phyloP scores from a whole-genome alignment of 2,329 filamentous ascomycete genomes.

The Sclerotiophoma versabilis region DNA sequence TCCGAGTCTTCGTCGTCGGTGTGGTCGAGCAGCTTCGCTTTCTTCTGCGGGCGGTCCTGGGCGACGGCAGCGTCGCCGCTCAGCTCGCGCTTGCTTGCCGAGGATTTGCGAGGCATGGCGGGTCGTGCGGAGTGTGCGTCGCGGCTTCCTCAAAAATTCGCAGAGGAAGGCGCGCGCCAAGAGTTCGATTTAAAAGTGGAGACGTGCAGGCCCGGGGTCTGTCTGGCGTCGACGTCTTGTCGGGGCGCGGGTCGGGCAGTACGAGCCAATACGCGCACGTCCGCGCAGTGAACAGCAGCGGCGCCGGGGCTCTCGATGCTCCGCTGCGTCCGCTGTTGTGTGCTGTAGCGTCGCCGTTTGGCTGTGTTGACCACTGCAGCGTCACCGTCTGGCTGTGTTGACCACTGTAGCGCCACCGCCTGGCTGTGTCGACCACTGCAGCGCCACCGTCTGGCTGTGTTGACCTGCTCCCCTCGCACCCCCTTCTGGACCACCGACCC shows the following conservation, averaged over 20 bases:
- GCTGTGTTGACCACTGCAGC: conserved; percentile 20
- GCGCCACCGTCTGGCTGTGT: conserved; percentile 25
- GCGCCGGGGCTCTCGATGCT: conserved; percentile 17
- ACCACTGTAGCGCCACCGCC: conserved; percentile 31
- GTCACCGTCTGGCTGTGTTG: conserved; percentile 27
- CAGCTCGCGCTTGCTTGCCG: conserved; percentile 37
- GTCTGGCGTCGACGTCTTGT: too few species aligned
- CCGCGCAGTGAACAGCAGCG: conserved; percentile 16
- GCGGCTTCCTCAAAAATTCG: conserved; percentile 34
- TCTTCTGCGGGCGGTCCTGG: conserved; percentile 43
- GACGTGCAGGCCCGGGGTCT: too few species aligned
- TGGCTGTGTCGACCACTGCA: conserved; percentile 22
- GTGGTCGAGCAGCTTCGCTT: conserved; percentile 48
- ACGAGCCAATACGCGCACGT: conserved; percentile 21
- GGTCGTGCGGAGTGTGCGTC: conserved; percentile 6
- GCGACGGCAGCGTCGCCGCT: conserved; percentile 21
- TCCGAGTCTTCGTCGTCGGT: conserved; percentile 43
- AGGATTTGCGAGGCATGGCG: conserved; percentile 35
- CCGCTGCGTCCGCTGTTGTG: conserved; percentile 19
- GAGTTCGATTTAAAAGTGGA: conserved; percentile 24
- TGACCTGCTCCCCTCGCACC: too few species aligned
- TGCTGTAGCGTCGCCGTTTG: conserved; percentile 30
- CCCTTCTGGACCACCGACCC: background rate
- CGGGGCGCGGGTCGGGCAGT: conserved; percentile 18
- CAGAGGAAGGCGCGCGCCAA: conserved; percentile 22